Conservation (phyloP, 2,329 filamentous ascomycete genomes). For the Exophiala mesophila region DNA sequence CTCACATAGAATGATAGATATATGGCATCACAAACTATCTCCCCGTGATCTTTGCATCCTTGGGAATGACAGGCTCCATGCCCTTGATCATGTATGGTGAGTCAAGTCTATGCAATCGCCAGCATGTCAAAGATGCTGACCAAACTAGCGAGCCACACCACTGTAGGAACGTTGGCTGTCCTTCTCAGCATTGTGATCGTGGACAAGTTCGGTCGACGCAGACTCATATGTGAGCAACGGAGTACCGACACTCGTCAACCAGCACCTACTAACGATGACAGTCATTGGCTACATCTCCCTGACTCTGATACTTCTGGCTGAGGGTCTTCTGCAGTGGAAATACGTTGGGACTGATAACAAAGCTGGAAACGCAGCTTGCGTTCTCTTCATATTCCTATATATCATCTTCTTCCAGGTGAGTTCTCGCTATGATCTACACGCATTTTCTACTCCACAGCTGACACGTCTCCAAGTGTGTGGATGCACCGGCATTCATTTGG, state of each 20-base stretch:
- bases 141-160: neutral
- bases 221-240: conserved; percentile 6
- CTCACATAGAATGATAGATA: conserved; percentile 5
- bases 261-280: neutral
- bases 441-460: neutral
- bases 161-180: conserved; percentile 51
- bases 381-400: conserved; percentile 38
- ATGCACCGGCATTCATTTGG: conserved; percentile 44
- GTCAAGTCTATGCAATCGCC: neutral
- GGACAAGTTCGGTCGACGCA: conserved; percentile 61
- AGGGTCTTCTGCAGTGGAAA: conserved; percentile 9
- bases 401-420: conserved; percentile 33
- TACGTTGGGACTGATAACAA: conserved; percentile 33
- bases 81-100: conserved; percentile 38
- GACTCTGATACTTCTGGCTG: conserved; percentile 1
- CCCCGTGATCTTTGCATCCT: conserved; percentile 32
- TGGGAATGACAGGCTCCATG: conserved; percentile 35
- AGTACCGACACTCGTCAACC: neutral
- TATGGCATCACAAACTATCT: conserved; percentile 36
- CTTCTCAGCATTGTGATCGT: conserved; percentile 65
- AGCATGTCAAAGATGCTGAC: neutral
- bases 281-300: conserved; percentile 4
- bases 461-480: conserved; percentile 34
- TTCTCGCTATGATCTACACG: neutral
- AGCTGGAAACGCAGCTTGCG: conserved; percentile 32